These are phyloP conservation scores for Corniculantispora saksenae DNA, from an alignment of 2,329 filamentous ascomycete species.

Conservation along the genomic window DNA sequence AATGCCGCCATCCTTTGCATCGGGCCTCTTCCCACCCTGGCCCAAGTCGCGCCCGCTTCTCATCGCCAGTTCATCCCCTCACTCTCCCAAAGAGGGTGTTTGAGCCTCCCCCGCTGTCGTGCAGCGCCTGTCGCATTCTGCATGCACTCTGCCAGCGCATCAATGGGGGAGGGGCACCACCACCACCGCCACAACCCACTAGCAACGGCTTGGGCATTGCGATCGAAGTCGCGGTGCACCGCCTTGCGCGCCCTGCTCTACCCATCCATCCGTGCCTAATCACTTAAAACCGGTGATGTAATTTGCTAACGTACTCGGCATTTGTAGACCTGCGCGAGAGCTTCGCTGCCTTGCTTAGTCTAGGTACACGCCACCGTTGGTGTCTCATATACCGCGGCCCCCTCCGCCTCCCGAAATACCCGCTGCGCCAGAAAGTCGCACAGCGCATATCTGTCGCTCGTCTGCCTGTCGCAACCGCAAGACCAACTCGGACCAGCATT, in stretches of 20 bases:
- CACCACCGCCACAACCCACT: conserved; percentile 8
- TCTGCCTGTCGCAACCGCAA: conserved; percentile 21
- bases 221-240: conserved; percentile 6
- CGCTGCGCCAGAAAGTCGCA: conserved; percentile 13
- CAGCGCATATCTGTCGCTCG: neutral
- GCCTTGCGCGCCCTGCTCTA: neutral
- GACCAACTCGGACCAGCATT: conserved; percentile 24
- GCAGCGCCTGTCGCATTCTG: conserved; percentile 9
- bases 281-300: conserved; percentile 7
- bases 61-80: neutral
- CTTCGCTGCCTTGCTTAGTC: neutral
- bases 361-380: conserved; percentile 2
- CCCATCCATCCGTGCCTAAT: conserved; percentile 10
- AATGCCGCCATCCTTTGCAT: conserved; percentile 9
- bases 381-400: conserved; percentile 16
- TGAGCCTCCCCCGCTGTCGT: conserved; percentile 3
- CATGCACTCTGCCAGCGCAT: conserved; percentile 19
- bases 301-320: conserved; percentile 13
- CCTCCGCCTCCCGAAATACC: conserved; percentile 19
- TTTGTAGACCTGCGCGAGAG: conserved; percentile 3
- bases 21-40: conserved; percentile 4
- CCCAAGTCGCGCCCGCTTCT: neutral
- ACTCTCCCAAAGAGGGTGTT: neutral
- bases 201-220: conserved; percentile 1
- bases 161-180: conserved; percentile 15